Conservation (phyloP, 1,284 basidiomycete species). For the Pascua guehoae region DNA sequence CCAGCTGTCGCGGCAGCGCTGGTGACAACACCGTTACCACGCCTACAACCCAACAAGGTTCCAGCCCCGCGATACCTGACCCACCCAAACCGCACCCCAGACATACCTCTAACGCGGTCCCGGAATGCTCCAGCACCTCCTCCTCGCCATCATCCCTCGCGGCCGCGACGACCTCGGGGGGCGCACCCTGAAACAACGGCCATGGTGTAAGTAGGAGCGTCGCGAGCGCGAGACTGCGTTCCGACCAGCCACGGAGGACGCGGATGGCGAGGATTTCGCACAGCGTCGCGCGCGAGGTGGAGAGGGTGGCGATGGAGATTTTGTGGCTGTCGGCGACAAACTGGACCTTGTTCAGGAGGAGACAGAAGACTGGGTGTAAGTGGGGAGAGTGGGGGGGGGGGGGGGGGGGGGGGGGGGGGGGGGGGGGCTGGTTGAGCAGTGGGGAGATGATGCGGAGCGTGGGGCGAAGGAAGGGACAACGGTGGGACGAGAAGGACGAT, state of each 20-base stretch:
- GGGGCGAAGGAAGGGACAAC: slow-evolving; percentile 44
- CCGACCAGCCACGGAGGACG: slow-evolving; percentile 70
- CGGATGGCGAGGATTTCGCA: slow-evolving; percentile 87
- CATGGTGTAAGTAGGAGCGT: slow-evolving; percentile 79
- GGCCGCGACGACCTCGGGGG: slow-evolving; percentile 58
- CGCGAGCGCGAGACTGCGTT: slow-evolving; percentile 71
- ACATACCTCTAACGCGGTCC: slow-evolving; percentile 73
- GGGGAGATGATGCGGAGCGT: slow-evolving; percentile 51
- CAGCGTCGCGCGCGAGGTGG: slow-evolving; percentile 67
- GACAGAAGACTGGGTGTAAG: slow-evolving; percentile 64
- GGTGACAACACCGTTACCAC: too few relatives aligned
- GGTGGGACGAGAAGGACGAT: background rate
- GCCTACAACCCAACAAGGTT: too few relatives aligned
- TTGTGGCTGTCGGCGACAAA: slow-evolving; percentile 67
- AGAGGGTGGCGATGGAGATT: slow-evolving; percentile 59
- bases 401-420: slow-evolving; percentile 56
- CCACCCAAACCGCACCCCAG: background rate
- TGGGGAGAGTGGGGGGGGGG: slow-evolving; percentile 52
- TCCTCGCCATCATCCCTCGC: slow-evolving; percentile 66
- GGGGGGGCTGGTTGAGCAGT: slow-evolving; percentile 36
- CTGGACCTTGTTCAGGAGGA: slow-evolving; percentile 82
- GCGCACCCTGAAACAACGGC: slow-evolving; percentile 81
- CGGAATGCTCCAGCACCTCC: slow-evolving; percentile 67
- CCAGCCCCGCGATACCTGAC: too few relatives aligned
- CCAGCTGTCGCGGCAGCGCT: too few relatives aligned